Evolutionary conservation across 805 yeast species (phyloP), one percentile per base, ranked within the genome.

Genomic region (Candida pseudoglaebosa): DNA sequence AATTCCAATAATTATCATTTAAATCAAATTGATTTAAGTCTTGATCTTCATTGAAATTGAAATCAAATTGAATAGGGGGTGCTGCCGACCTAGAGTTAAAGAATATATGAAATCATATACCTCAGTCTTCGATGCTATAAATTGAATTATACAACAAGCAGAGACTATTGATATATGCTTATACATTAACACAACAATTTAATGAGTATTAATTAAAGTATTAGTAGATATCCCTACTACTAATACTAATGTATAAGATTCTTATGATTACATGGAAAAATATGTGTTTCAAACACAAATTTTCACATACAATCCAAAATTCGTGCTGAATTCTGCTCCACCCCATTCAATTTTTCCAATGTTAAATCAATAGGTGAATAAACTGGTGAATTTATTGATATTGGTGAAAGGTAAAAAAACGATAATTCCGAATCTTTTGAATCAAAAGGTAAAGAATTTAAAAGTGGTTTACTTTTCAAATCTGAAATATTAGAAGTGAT

Each of bases 301-400:
- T 29, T 13, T 18, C 20, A 14, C 8, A 15, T 15, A 32, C 30
- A 17, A 14, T 36, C 36, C 68, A 62, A 63, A 67, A 66, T 65
- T 60, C 53, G 71, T 67, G 61, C 72, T 57, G 72, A 66, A 66
- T 65, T 65, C 63, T 67, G 71, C 71, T 59, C 71, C 67, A 65
- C 50, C 55, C 61, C 69, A 52, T 47, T 48, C 33, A 42, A 46
- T 42, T 40, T 45, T 39, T 45, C 41, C 37, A 65, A 53, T 19
- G 67, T 62, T 46, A 67, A 60, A 44, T 67, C 65, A 33, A 63
- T 53, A 13, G 73, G 71, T 2, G 71, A 63, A 48, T 56, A 61
- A 24, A 54, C 47, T 8, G 71, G 67, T 1, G 69, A 62, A 45
- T 62, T 57, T 37, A 67, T 65, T 32, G 71, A 65, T 21, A 67